Evolutionary conservation across 768 basidiomycete species (phyloP).

Genomic region (Boletus reticuloceps): DNA sequence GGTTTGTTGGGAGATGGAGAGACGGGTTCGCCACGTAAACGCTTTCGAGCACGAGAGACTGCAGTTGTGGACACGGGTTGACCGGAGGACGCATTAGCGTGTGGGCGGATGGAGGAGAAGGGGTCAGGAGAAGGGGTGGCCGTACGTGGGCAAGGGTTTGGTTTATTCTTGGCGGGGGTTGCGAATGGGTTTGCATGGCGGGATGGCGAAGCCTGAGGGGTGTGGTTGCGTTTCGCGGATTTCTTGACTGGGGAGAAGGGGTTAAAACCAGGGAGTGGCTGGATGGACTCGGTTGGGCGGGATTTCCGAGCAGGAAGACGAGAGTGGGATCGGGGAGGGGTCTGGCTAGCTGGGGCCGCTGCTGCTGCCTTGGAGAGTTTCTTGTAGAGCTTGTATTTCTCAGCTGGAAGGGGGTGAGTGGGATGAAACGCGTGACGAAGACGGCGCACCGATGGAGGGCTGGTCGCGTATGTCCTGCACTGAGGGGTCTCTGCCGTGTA

Average conservation of each 20-base stretch:
- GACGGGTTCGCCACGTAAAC: constrained; percentile 78
- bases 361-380: constrained; percentile 53
- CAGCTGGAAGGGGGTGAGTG: constrained; percentile 41
- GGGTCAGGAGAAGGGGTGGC: constrained; percentile 39
- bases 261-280: constrained; percentile 59
- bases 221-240: constrained; percentile 4
- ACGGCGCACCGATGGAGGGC: constrained; percentile 56
- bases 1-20: constrained; percentile 80
- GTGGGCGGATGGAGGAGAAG: constrained; percentile 33
- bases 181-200: constrained; percentile 41
- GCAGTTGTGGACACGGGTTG: constrained; percentile 37
- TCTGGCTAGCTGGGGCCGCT: constrained; percentile 19
- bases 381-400: constrained; percentile 83
- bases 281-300: constrained; percentile 50
- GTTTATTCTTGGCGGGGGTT: constrained; percentile 40
- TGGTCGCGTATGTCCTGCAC: constrained; percentile 68
- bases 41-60: constrained; percentile 71
- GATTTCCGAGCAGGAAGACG: constrained; percentile 42
- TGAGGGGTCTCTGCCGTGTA: constrained; percentile 56
- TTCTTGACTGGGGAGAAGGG: constrained; percentile 80
- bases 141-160: constrained; percentile 21
- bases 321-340: constrained; percentile 31
- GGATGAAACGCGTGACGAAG: neutral
- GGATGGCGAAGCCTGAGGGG: constrained; percentile 11
- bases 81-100: constrained; percentile 5